phyloP scores from a whole-genome alignment of 352 stramenopile species.

The Phytophthora sp. region DNA sequence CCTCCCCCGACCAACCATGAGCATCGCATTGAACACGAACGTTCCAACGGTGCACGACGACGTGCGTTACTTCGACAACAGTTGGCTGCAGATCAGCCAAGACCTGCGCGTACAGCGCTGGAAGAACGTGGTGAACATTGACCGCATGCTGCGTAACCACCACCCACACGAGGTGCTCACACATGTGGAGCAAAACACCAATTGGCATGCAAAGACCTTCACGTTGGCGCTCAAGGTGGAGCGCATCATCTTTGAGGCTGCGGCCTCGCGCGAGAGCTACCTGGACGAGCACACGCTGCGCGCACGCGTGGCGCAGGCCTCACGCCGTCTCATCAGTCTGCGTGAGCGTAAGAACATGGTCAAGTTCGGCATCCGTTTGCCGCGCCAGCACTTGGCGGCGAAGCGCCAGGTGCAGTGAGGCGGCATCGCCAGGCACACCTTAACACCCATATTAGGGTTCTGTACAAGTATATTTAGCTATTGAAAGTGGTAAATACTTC shows the following conservation, averaged over 20 bases:
- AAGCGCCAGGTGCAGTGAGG: conserved; percentile 18
- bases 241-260: conserved; percentile 63
- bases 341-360: conserved; percentile 64
- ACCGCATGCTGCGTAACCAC: too few relatives aligned
- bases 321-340: conserved; percentile 57
- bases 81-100: conserved; percentile 31
- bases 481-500: conserved; percentile 11
- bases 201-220: conserved; percentile 74
- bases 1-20: conserved; percentile 1
- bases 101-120: conserved; percentile 51
- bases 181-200: conserved; percentile 66
- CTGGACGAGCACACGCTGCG: conserved; percentile 62
- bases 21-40: conserved; percentile 5
- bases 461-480: conserved; percentile 35
- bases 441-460: neutral
- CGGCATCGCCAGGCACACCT: neutral
- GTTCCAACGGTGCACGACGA: conserved; percentile 9
- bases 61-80: conserved; percentile 30
- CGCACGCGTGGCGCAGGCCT: conserved; percentile 61
- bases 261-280: conserved; percentile 64
- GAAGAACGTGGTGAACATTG: conserved; percentile 58
- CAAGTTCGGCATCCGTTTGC: conserved; percentile 30
- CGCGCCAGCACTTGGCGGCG: neutral
- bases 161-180: conserved; percentile 69
- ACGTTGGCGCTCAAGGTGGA: conserved; percentile 74